Percentiles rank a stretch among this genome's conserved stretches.
Conservation (phyloP, 2,329 filamentous ascomycete genomes). For the Acarospora socialis region DNA sequence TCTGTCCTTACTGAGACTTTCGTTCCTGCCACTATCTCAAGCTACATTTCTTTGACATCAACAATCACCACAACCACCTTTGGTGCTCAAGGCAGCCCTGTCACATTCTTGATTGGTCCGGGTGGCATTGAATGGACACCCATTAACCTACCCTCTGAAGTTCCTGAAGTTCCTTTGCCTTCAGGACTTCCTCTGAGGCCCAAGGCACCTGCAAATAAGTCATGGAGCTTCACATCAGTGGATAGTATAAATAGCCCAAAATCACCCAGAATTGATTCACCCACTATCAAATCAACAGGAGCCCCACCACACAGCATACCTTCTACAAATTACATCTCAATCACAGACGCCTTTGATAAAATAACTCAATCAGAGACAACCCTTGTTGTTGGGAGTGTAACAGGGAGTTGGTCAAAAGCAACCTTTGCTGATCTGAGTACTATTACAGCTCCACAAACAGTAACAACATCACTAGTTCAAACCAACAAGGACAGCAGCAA, state of each 20-base stretch:
- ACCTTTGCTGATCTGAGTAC: no score
- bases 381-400: no score
- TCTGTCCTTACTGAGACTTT: conserved; percentile 3
- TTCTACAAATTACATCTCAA: no score
- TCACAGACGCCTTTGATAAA: no score
- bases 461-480: conserved; percentile 1
- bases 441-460: conserved; percentile 5
- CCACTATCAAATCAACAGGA: no score
- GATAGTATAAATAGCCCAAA: no score
- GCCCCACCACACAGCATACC: no score
- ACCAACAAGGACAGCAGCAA: conserved; percentile 5
- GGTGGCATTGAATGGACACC: conserved; percentile 5
- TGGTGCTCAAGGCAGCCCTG: conserved; percentile 1
- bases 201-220: no score
- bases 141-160: conserved; percentile 1
- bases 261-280: no score
- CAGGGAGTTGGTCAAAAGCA: no score
- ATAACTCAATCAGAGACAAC: no score
- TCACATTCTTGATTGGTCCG: conserved; percentile 5
- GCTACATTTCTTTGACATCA: not conserved
- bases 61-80: conserved; percentile 3
- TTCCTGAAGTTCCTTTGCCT: conserved; percentile 2
- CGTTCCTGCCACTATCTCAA: conserved; percentile 2
- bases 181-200: conserved; percentile 1
- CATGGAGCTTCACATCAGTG: no score